phyloP scores from a whole-genome alignment of 371 early-diverging fungal genomes.

The Rhizopus stolonifer region DNA sequence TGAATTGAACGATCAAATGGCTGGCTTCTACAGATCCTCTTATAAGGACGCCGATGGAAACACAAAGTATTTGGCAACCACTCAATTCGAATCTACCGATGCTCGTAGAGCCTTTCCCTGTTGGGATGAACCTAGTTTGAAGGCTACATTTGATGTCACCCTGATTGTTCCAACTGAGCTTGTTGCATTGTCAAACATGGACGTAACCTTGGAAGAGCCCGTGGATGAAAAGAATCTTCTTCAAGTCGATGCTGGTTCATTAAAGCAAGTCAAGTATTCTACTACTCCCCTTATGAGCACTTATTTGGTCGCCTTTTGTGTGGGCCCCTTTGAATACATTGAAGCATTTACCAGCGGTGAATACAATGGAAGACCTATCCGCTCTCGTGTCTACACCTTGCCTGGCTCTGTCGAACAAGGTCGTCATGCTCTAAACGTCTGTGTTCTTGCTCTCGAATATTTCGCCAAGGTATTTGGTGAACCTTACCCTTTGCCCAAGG shows the following conservation, averaged over 20 bases:
- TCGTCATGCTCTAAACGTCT: conserved; percentile 75
- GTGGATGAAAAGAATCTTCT: conserved; percentile 29
- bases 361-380: conserved; percentile 57
- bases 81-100: conserved; percentile 94
- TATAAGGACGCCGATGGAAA: conserved; percentile 76
- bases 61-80: conserved; percentile 76
- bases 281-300: conserved; percentile 92
- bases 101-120: conserved; percentile 92
- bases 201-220: conserved; percentile 58
- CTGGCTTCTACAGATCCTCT: conserved; percentile 84
- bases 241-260: conserved; percentile 20
- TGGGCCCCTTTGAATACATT: conserved; percentile 85
- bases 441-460: conserved; percentile 68
- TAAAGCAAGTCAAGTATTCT: conserved; percentile 74
- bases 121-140: conserved; percentile 88
- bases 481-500: conserved; percentile 84
- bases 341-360: conserved; percentile 67
- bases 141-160: conserved; percentile 89
- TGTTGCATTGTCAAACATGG: conserved; percentile 88
- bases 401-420: conserved; percentile 74
- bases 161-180: conserved; percentile 70
- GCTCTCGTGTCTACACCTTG: conserved; percentile 78
- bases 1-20: conserved; percentile 81
- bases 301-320: conserved; percentile 81
- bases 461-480: conserved; percentile 86